A percentile compares a stretch with the other conserved stretches of the same genome.
These are phyloP conservation scores for Thermomucor indicae-seudaticae DNA, from an alignment of 371 early-diverging fungal species.

Conservation along the genomic window DNA sequence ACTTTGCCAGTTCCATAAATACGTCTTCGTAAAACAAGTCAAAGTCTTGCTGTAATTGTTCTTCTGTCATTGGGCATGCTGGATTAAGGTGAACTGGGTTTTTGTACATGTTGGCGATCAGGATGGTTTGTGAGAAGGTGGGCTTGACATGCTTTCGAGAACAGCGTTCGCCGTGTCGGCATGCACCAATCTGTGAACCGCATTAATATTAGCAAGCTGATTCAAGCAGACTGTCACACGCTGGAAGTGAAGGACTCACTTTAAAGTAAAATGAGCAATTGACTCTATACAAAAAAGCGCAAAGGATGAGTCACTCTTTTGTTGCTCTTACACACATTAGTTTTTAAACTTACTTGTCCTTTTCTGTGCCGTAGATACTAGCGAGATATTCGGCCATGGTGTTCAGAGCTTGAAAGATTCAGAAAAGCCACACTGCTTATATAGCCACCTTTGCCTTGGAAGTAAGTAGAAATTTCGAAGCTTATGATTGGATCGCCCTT, in stretches of 20 bases:
- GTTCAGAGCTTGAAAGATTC: not conserved
- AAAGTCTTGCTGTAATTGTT: slow-evolving; percentile 89
- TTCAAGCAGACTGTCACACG: not conserved
- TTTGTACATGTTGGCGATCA: slow-evolving; percentile 92
- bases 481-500: too few species aligned
- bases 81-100: slow-evolving; percentile 91
- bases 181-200: slow-evolving; percentile 80
- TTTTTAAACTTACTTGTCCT: slow-evolving; percentile 75
- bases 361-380: slow-evolving; percentile 93
- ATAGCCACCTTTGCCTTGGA: too few species aligned
- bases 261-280: slow-evolving; percentile 99
- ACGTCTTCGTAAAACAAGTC: slow-evolving; percentile 97
- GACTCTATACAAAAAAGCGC: slow-evolving; percentile 55
- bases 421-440: too few species aligned
- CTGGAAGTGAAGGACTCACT: slow-evolving; percentile 11
- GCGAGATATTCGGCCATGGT: slow-evolving; percentile 86
- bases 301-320: not conserved
- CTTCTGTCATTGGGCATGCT: slow-evolving; percentile 61
- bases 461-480: too few species aligned
- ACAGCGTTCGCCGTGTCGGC: slow-evolving; percentile 96
- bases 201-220: not conserved
- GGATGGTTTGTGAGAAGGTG: slow-evolving; percentile 90
- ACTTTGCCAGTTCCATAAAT: slow-evolving; percentile 92
- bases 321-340: not conserved
- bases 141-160: slow-evolving; percentile 97